Evolutionary conservation across 2,329 filamentous ascomycete genomes (phyloP).

Genomic region (Cercospora beticola): DNA sequence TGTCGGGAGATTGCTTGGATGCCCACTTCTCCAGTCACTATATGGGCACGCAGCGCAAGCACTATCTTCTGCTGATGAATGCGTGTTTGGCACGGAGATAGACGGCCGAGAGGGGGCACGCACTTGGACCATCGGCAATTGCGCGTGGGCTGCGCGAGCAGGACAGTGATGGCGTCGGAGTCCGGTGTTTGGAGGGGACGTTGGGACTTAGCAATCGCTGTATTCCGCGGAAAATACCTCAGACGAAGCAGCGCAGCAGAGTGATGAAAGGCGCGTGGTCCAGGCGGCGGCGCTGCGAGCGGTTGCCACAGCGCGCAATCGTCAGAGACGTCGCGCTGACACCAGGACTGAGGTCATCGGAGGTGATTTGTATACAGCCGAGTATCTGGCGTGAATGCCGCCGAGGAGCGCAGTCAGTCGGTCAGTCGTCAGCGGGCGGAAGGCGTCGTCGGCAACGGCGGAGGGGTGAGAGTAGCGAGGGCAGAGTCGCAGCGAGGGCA

Average conservation of each 20-base stretch:
- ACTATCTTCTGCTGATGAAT: neutral
- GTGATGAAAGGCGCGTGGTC: neutral
- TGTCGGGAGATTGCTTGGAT: neutral
- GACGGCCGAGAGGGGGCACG: neutral
- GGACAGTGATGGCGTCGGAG: constrained; percentile 3
- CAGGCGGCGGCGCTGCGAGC: neutral
- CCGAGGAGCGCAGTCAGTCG: neutral
- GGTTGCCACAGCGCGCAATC: neutral
- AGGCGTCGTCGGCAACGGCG: constrained; percentile 7
- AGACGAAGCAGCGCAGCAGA: neutral
- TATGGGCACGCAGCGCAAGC: neutral
- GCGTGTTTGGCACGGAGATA: constrained; percentile 9
- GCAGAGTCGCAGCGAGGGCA: neutral
- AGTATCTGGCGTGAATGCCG: constrained; percentile 11
- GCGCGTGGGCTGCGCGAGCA: constrained; percentile 8
- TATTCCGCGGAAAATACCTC: neutral
- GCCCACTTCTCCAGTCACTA: neutral
- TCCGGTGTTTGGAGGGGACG: neutral
- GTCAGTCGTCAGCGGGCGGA: neutral
- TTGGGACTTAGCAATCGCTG: neutral
- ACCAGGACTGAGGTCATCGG: constrained; percentile 6
- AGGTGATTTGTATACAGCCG: constrained; percentile 9
- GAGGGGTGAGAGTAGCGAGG: neutral
- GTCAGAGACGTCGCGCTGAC: neutral
- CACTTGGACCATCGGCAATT: neutral